Percentiles rank a stretch among this genome's conserved stretches.
Conservation (phyloP, 768 basidiomycete genomes). For the Xerocomellus intermedius region DNA sequence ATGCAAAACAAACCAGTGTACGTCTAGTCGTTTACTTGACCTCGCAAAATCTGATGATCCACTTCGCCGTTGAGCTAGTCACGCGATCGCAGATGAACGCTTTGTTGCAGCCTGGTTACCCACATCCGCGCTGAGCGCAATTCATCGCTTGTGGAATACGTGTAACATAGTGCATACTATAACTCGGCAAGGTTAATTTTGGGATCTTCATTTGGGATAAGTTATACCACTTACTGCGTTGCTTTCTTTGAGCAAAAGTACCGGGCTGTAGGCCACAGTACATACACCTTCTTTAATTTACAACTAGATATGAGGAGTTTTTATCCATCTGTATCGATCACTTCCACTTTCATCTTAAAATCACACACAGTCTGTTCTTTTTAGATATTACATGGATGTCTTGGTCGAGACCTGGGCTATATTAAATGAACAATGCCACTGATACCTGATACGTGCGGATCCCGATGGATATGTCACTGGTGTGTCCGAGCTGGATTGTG, state of each 20-base stretch:
- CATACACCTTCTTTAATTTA: conserved; percentile 11
- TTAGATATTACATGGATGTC: neutral
- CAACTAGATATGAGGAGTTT: conserved; percentile 6
- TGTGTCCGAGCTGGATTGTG: neutral
- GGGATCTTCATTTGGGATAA: conserved; percentile 24
- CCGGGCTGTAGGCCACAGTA: conserved; percentile 15
- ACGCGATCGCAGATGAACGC: conserved; percentile 30
- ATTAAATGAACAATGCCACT: conserved; percentile 12
- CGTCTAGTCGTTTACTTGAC: neutral
- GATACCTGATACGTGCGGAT: conserved; percentile 7
- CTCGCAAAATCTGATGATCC: conserved; percentile 13
- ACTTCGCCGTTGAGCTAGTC: conserved; percentile 19
- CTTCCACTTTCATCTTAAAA: conserved; percentile 9
- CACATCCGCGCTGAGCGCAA: conserved; percentile 24
- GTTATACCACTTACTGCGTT: conserved; percentile 23
- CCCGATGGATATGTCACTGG: neutral
- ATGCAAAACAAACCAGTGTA: conserved; percentile 22
- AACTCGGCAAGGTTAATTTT: conserved; percentile 25
- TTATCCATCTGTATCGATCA: conserved; percentile 16
- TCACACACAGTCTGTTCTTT: conserved; percentile 2
- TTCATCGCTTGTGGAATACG: conserved; percentile 14
- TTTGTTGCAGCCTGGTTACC: conserved; percentile 4
- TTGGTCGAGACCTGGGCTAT: conserved; percentile 4
- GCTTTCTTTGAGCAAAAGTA: conserved; percentile 23
- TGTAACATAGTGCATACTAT: conserved; percentile 20